A percentile compares a stretch with the other conserved stretches of the same genome.
These are phyloP conservation scores for Spizellomyces punctatus DNA, from an alignment of 192 early-diverging fungal genomes.

Conservation along the genomic window DNA sequence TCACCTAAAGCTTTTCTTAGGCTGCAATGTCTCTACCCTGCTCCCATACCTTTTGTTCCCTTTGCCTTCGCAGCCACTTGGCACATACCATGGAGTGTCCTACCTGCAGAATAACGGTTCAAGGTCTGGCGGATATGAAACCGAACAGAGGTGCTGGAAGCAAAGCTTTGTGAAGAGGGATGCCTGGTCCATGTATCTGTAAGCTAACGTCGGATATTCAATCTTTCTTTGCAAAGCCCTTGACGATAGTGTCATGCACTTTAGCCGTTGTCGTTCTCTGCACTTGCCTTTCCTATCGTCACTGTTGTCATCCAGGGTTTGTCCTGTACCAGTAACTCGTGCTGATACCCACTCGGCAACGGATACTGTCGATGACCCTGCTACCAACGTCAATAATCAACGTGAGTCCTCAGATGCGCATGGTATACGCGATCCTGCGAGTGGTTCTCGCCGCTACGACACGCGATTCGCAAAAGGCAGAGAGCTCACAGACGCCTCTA, in stretches of 20 bases:
- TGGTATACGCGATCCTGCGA: too few relatives aligned
- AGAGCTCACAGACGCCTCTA: conserved; percentile 2
- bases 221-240: too few relatives aligned
- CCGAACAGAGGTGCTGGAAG: conserved; percentile 22
- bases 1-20: neutral
- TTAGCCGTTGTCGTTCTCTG: neutral
- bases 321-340: neutral
- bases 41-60: conserved; percentile 77
- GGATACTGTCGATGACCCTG: too few relatives aligned
- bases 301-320: neutral
- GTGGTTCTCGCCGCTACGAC: neutral
- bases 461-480: conserved; percentile 1
- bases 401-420: too few relatives aligned
- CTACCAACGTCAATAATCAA: too few relatives aligned
- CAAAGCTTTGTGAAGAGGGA: neutral
- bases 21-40: conserved; percentile 46
- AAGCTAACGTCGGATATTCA: too few relatives aligned
- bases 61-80: conserved; percentile 69
- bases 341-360: too few relatives aligned
- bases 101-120: conserved; percentile 53
- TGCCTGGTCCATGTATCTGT: neutral
- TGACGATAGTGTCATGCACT: too few relatives aligned
- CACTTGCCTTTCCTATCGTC: neutral
- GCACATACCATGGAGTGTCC: conserved; percentile 65
- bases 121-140: conserved; percentile 34